A percentile compares a stretch with the other conserved stretches of the same genome.
Conservation (phyloP, 1,284 basidiomycete species). For the Puccinia triticina region DNA sequence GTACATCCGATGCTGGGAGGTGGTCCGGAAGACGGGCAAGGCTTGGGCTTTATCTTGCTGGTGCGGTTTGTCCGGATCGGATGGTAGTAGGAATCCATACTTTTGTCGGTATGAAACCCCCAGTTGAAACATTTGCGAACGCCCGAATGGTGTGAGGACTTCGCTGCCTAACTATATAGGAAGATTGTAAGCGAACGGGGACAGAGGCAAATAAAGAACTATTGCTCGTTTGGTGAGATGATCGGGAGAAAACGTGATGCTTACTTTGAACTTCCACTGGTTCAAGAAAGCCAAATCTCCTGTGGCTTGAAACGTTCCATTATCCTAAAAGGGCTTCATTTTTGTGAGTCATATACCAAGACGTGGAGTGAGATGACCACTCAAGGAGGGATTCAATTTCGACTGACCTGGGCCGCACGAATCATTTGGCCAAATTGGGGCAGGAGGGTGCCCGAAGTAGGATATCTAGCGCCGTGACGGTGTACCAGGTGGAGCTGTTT, state of each 20-base stretch:
- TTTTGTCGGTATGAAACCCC: slow-evolving; percentile 37
- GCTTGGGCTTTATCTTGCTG: not conserved
- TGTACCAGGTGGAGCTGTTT: slow-evolving; percentile 38
- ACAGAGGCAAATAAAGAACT: not conserved
- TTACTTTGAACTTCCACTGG: slow-evolving; percentile 37
- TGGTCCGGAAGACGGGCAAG: slow-evolving; percentile 38
- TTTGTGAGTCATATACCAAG: not conserved
- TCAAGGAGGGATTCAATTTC: not conserved
- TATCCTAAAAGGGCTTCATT: not conserved
- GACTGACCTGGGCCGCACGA: slow-evolving; percentile 13
- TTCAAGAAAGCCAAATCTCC: slow-evolving; percentile 35
- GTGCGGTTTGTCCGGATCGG: not conserved
- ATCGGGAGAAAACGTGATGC: not conserved
- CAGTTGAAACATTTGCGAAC: slow-evolving; percentile 60
- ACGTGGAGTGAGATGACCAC: not conserved
- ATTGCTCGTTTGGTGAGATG: not conserved
- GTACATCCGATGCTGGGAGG: slow-evolving; percentile 46
- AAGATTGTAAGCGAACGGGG: not conserved
- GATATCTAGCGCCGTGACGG: slow-evolving; percentile 49
- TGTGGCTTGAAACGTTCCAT: slow-evolving; percentile 18
- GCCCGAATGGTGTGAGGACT: slow-evolving; percentile 64
- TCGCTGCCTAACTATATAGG: slow-evolving; percentile 62
- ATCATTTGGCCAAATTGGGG: slow-evolving; percentile 17
- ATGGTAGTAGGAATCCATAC: slow-evolving; percentile 39
- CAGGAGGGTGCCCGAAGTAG: slow-evolving; percentile 18